These are phyloP conservation scores for Auricularia auricula-judae DNA, from an alignment of 768 basidiomycete genomes.

Conservation along the genomic window DNA sequence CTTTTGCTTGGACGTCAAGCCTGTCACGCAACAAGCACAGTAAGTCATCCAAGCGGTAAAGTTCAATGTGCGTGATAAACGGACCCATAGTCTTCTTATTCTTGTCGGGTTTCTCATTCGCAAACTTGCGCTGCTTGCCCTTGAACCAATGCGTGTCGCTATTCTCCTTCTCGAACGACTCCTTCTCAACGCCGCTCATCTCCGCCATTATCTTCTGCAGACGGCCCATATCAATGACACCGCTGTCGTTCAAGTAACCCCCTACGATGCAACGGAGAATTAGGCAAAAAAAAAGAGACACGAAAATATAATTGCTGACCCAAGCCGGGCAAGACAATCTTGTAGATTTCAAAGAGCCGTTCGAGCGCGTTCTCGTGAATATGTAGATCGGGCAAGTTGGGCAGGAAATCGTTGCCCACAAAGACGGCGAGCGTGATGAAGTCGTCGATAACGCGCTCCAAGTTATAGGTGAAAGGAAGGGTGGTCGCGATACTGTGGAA, in stretches of 20 bases:
- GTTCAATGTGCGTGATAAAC: constrained; percentile 12
- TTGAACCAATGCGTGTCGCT: constrained; percentile 89
- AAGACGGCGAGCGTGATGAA: constrained; percentile 95
- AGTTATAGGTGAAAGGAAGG: constrained; percentile 71
- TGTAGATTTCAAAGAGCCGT: constrained; percentile 89
- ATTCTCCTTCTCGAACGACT: constrained; percentile 86
- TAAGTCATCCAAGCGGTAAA: not conserved
- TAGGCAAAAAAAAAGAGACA: not conserved
- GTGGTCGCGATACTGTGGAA: constrained; percentile 61
- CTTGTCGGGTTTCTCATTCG: constrained; percentile 48
- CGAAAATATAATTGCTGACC: constrained; percentile 26
- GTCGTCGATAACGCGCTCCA: constrained; percentile 95
- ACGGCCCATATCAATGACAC: constrained; percentile 66
- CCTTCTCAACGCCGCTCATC: constrained; percentile 79
- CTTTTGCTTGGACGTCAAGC: constrained; percentile 64
- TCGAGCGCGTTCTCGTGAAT: constrained; percentile 97
- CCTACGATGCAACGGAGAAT: constrained; percentile 29
- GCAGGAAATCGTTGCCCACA: constrained; percentile 95
- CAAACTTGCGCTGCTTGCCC: constrained; percentile 75
- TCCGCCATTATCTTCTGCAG: constrained; percentile 83
- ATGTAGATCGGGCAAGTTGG: constrained; percentile 91
- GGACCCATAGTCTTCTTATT: constrained; percentile 51
- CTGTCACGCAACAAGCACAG: constrained; percentile 20
- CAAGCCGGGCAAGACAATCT: constrained; percentile 72
- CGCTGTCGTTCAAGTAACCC: constrained; percentile 89